A percentile compares a stretch with the other conserved stretches of the same genome.
Evolutionary conservation across 2,329 filamentous ascomycete genomes (phyloP).

Genomic region (Alternaria sp.): DNA sequence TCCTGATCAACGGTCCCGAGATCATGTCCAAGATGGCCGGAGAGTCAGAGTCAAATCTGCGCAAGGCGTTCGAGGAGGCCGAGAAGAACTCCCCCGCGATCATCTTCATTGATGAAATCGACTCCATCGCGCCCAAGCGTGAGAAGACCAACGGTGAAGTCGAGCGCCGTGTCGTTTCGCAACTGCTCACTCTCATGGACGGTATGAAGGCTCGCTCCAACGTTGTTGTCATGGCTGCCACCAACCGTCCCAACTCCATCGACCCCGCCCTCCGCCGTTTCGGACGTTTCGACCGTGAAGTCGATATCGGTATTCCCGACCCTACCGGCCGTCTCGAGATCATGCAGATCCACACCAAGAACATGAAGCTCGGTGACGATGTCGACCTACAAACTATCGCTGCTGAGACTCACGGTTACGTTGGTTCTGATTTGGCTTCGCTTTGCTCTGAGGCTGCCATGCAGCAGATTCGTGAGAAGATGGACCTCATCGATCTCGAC

Average conservation of each 20-base stretch:
- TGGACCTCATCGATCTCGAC: conserved; percentile 98
- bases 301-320: conserved; percentile 97
- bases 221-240: conserved; percentile 98
- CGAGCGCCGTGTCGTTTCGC: conserved; percentile 96
- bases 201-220: conserved; percentile 99
- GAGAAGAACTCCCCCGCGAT: conserved; percentile 99
- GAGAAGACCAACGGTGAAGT: conserved; percentile 99
- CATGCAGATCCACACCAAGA: conserved; percentile 99
- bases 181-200: conserved; percentile 97
- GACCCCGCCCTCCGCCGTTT: conserved; percentile 97
- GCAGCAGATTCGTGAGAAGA: conserved; percentile 99
- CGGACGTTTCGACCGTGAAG: conserved; percentile 98
- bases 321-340: conserved; percentile 98
- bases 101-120: conserved; percentile 99
- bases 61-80: conserved; percentile 99
- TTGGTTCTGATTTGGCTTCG: conserved; percentile 96
- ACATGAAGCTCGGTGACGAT: conserved; percentile 98
- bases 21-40: conserved; percentile 99
- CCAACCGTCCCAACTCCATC: conserved; percentile 98
- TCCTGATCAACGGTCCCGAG: conserved; percentile 98
- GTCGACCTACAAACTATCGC: conserved; percentile 97
- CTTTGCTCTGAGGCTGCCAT: conserved; percentile 99
- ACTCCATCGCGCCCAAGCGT: conserved; percentile 98
- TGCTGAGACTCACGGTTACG: conserved; percentile 97
- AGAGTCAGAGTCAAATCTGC: conserved; percentile 97